Conservation (phyloP, 2,329 filamentous ascomycete species). For the Macrophomina phaseolina region DNA sequence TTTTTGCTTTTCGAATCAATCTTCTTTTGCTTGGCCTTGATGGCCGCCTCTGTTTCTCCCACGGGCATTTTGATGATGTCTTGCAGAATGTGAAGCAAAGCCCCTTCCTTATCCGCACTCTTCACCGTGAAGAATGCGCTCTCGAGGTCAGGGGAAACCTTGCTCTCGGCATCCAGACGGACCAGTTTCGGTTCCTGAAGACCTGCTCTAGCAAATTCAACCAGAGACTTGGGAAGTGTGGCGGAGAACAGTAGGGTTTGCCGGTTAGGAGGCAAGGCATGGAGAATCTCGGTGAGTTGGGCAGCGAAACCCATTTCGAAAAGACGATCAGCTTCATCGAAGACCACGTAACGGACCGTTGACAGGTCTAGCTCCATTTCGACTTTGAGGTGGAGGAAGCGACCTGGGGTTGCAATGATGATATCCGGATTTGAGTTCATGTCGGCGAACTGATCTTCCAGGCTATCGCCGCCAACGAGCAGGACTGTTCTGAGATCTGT, state of each 20-base stretch:
- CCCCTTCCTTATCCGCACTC: conserved; percentile 90
- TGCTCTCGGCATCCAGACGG: conserved; percentile 90
- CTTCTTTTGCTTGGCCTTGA: conserved; percentile 51
- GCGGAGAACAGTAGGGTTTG: conserved; percentile 96
- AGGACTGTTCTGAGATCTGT: conserved; percentile 91
- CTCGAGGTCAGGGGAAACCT: conserved; percentile 94
- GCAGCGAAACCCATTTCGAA: conserved; percentile 99
- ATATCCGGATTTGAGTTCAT: conserved; percentile 97
- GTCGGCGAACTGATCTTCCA: conserved; percentile 92
- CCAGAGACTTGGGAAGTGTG: conserved; percentile 88
- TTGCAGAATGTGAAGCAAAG: conserved; percentile 84
- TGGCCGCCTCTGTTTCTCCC: conserved; percentile 62
- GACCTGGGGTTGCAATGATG: conserved; percentile 93
- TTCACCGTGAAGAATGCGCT: conserved; percentile 95
- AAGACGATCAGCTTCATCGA: conserved; percentile 94
- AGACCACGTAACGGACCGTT: conserved; percentile 91
- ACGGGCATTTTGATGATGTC: conserved; percentile 92
- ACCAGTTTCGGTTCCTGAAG: conserved; percentile 91
- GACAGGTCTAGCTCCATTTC: conserved; percentile 94
- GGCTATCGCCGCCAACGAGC: conserved; percentile 90
- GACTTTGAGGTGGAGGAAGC: conserved; percentile 94
- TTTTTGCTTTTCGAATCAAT: conserved; percentile 74
- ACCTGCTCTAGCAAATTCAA: conserved; percentile 94
- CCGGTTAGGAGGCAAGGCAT: conserved; percentile 80
- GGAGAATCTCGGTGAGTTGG: conserved; percentile 90